Base-by-base conservation (phyloP, 805 yeast species). In the Hermanozyma aechmeae region DNA sequence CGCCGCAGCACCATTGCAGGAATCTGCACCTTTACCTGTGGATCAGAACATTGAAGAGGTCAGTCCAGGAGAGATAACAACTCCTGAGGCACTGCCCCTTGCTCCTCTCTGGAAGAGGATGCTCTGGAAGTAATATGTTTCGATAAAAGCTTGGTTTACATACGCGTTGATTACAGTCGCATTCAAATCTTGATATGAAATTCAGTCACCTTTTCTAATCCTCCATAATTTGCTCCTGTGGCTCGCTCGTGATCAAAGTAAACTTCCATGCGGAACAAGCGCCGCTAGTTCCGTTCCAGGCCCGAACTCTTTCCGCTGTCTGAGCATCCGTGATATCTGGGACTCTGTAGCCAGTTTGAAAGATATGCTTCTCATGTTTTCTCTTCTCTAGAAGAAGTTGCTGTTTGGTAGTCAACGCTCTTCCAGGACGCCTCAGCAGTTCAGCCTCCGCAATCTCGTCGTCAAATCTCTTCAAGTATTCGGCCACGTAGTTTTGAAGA, bases 261-360 rank as follows among this genome's bases (percentile, higher is more conserved):
- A 72, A 67, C 36, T 72, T 74, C 45, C 85, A 61, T 13, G 71
- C 65, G 23, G 79, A 76, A 29, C 78, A 56, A 13, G 92, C 85
- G 26, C 96, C 96, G 43, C 72, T 61, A 8, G 82, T 74, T 16
- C 92, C 87, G 43, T 81, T 79, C 96, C 96, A 89, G 4, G 56
- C 53, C 46, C 77, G 67, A 39, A 89, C 56, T 20, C 62, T 56
- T 22, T 61, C 57, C 2, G 84, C 89, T 4, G 76, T 78, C 6
- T 56, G 62, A 22, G 52, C 56, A 40, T 76, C 77, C 3, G 76
- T 60, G 37, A 89, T 51, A 51, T 85, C 86, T 2, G 96, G 96
- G 4, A 79, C 62, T 27, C 64, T 58, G 54, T 65, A 56, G 0
- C 98, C 98, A 0, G 83, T 66, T 13, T 55, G 61, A 43, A 70